Percentiles rank a stretch among this genome's conserved stretches.
Evolutionary conservation across 2,329 filamentous ascomycete genomes (phyloP).

Genomic region (Nigrospora sphaerica): DNA sequence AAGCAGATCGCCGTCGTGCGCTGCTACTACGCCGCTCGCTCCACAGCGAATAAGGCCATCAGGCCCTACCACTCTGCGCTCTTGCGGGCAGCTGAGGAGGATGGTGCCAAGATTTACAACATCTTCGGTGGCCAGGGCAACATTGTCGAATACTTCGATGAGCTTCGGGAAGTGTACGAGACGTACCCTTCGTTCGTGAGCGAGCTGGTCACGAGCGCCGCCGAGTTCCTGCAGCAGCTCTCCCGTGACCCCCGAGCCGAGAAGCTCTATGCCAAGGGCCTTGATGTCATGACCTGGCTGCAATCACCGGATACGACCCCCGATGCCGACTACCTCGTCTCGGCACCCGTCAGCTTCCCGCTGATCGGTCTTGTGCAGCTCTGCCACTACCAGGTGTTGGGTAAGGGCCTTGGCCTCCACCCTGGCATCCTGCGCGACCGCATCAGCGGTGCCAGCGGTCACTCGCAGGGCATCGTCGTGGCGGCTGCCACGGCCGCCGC

Average conservation of each 20-base stretch:
- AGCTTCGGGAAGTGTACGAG: conserved; percentile 82
- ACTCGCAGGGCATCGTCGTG: conserved; percentile 93
- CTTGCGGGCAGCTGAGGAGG: conserved; percentile 79
- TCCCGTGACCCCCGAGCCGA: conserved; percentile 78
- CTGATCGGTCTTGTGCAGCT: conserved; percentile 94
- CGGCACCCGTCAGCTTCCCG: conserved; percentile 90
- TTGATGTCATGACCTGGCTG: conserved; percentile 92
- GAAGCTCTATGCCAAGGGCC: conserved; percentile 95
- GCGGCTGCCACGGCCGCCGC: conserved; percentile 87
- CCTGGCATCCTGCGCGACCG: conserved; percentile 82
- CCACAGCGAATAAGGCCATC: conserved; percentile 76
- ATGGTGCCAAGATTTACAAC: conserved; percentile 78
- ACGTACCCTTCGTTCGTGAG: conserved; percentile 89
- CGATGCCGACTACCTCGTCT: conserved; percentile 89
- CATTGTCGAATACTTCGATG: conserved; percentile 99
- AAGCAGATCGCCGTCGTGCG: conserved; percentile 90
- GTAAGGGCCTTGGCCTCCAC: conserved; percentile 81
- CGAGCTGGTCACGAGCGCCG: conserved; percentile 73
- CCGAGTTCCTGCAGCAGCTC: conserved; percentile 79
- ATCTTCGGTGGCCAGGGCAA: conserved; percentile 98
- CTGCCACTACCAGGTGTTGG: conserved; percentile 91
- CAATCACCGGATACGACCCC: conserved; percentile 84
- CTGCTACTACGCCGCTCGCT: conserved; percentile 86
- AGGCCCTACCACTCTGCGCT: conserved; percentile 91
- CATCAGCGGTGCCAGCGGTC: conserved; percentile 83